phyloP scores from a whole-genome alignment of 2,329 filamentous ascomycete genomes.

The Elsinoe necatrix region DNA sequence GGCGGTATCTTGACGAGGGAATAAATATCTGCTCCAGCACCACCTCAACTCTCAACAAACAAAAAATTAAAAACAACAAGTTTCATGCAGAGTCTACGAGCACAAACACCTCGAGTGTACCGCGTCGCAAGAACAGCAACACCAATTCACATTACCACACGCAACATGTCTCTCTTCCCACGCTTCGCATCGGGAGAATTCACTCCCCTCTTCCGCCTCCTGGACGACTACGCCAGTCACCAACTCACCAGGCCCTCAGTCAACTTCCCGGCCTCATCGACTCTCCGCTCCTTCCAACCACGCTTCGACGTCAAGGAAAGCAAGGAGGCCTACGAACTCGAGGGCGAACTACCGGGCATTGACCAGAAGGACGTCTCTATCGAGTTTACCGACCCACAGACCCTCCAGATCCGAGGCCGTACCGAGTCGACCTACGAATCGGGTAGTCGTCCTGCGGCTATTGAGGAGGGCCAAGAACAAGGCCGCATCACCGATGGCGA shows the following conservation, averaged over 20 bases:
- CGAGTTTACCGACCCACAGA: slow-evolving; percentile 70
- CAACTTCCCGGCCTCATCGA: slow-evolving; percentile 6
- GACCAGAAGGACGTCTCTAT: slow-evolving; percentile 65
- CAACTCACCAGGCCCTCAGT: slow-evolving; percentile 23
- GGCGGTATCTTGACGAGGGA: neutral
- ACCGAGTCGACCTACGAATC: slow-evolving; percentile 56
- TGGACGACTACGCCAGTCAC: slow-evolving; percentile 39
- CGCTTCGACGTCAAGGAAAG: slow-evolving; percentile 72
- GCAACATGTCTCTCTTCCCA: slow-evolving; percentile 30
- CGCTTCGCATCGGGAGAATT: slow-evolving; percentile 30
- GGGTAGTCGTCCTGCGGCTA: slow-evolving; percentile 44
- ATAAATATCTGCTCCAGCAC: neutral
- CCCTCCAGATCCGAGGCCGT: slow-evolving; percentile 60
- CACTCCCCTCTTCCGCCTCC: slow-evolving; percentile 38
- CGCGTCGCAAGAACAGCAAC: slow-evolving; percentile 22
- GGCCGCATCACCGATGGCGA: slow-evolving; percentile 25
- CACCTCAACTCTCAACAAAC: neutral
- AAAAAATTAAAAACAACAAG: neutral
- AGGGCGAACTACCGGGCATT: slow-evolving; percentile 71
- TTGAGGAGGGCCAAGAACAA: slow-evolving; percentile 30
- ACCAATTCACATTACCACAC: slow-evolving; percentile 22
- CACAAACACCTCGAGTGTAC: slow-evolving; percentile 24
- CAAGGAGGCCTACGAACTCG: slow-evolving; percentile 60
- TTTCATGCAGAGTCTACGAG: slow-evolving; percentile 12
- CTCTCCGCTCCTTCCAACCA: slow-evolving; percentile 55